phyloP scores from a whole-genome alignment of 371 early-diverging fungal genomes.

The Rhizopus arrhizus region DNA sequence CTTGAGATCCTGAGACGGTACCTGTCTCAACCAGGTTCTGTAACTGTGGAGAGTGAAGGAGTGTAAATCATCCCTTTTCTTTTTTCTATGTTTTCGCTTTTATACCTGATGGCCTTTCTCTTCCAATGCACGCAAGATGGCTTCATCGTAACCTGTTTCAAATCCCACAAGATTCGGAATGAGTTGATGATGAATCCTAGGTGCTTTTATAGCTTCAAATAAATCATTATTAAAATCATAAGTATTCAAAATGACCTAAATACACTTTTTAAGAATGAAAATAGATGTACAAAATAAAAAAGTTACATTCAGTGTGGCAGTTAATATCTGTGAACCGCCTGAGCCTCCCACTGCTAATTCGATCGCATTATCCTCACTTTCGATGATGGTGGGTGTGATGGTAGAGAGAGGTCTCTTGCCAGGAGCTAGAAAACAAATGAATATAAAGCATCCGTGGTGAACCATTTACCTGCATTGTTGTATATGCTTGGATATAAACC shows the following conservation, averaged over 20 bases:
- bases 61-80: not conserved
- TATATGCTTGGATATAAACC: constrained; percentile 79
- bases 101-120: constrained; percentile 33
- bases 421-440: constrained; percentile 50
- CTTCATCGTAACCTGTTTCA: constrained; percentile 27
- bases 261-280: not conserved
- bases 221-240: constrained; percentile 70
- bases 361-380: constrained; percentile 64
- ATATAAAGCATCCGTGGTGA: too few species aligned
- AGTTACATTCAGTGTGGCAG: constrained; percentile 75
- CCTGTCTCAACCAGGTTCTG: constrained; percentile 21
- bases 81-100: not conserved
- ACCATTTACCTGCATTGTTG: constrained; percentile 72
- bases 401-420: constrained; percentile 94
- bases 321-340: constrained; percentile 95
- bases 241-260: constrained; percentile 73
- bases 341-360: constrained; percentile 87
- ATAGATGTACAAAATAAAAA: not conserved
- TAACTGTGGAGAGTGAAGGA: not conserved
- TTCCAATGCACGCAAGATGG: constrained; percentile 13
- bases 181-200: constrained; percentile 94
- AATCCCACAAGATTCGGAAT: constrained; percentile 72
- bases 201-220: constrained; percentile 74
- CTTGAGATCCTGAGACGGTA: constrained; percentile 39
- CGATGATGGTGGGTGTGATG: constrained; percentile 85